Evolutionary conservation across 2,329 filamentous ascomycete species (phyloP).

Genomic region (Aspergillus udagawae): DNA sequence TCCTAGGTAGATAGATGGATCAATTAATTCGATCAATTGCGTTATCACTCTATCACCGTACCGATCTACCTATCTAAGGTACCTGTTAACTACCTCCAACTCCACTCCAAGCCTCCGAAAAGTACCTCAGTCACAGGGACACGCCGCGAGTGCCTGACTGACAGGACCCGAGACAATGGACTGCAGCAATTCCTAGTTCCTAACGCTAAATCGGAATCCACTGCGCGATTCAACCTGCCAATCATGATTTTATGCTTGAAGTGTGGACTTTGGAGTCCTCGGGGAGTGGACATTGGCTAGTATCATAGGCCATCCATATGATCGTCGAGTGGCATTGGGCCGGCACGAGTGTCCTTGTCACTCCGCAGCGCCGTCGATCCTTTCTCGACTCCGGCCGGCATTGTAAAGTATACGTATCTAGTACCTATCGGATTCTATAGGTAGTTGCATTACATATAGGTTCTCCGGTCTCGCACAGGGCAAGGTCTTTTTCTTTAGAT

Average conservation of each 20-base stretch:
- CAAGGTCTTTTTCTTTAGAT: background rate
- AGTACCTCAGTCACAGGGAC: background rate
- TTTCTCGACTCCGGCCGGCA: background rate
- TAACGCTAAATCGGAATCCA: conserved; percentile 14
- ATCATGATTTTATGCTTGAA: background rate
- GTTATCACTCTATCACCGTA: background rate
- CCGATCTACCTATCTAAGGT: background rate
- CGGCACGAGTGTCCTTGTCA: background rate
- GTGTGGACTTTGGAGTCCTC: background rate
- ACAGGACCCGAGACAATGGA: conserved; percentile 24
- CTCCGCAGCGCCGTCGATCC: background rate
- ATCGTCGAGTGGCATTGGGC: background rate
- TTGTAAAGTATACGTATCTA: background rate
- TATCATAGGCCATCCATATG: background rate
- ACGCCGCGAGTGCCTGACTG: conserved; percentile 6
- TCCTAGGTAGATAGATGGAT: no score
- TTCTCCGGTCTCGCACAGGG: background rate
- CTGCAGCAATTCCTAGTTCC: conserved; percentile 8
- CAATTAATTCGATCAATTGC: background rate
- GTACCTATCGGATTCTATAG: background rate
- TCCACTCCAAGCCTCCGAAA: conserved; percentile 7
- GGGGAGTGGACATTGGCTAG: background rate
- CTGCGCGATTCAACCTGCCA: background rate
- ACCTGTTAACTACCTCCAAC: background rate
- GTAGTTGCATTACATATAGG: background rate